Conservation (phyloP, 1,139 yeast species). For the Candida sanyaensis region DNA sequence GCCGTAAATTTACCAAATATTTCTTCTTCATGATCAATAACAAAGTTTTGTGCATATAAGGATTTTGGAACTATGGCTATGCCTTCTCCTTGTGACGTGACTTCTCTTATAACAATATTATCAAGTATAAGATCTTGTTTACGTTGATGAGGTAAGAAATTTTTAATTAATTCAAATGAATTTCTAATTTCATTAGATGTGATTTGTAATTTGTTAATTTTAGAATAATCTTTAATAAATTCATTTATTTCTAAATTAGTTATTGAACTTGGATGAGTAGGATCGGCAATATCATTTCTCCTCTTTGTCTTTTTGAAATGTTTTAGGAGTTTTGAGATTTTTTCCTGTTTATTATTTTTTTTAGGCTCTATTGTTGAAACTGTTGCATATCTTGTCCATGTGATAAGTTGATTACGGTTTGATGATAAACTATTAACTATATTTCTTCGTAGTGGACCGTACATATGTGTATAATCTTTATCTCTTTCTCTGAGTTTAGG, state of each 20-base stretch:
- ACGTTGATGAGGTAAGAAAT: constrained; percentile 23
- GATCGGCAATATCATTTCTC: constrained; percentile 14
- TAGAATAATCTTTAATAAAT: constrained; percentile 19
- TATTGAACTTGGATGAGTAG: constrained; percentile 15
- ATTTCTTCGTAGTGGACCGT: too few species aligned
- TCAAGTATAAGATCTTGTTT: constrained; percentile 17
- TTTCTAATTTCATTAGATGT: constrained; percentile 21
- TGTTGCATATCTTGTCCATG: background rate
- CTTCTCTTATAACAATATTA: constrained; percentile 27
- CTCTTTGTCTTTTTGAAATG: constrained; percentile 12
- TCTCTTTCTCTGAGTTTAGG: too few species aligned
- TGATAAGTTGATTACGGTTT: background rate
- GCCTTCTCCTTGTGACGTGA: constrained; percentile 42
- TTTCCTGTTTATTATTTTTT: background rate
- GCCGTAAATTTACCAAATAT: constrained; percentile 22
- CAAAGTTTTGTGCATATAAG: constrained; percentile 20
- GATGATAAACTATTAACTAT: too few species aligned
- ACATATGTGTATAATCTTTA: too few species aligned
- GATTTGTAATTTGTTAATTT: constrained; percentile 8
- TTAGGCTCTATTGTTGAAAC: background rate
- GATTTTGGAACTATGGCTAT: constrained; percentile 34
- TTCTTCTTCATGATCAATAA: constrained; percentile 14
- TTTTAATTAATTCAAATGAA: constrained; percentile 26
- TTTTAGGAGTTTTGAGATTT: constrained; percentile 5
- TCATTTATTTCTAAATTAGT: constrained; percentile 10